Base-by-base conservation (phyloP, 768 basidiomycete genomes). In the Leccinum boreale region DNA sequence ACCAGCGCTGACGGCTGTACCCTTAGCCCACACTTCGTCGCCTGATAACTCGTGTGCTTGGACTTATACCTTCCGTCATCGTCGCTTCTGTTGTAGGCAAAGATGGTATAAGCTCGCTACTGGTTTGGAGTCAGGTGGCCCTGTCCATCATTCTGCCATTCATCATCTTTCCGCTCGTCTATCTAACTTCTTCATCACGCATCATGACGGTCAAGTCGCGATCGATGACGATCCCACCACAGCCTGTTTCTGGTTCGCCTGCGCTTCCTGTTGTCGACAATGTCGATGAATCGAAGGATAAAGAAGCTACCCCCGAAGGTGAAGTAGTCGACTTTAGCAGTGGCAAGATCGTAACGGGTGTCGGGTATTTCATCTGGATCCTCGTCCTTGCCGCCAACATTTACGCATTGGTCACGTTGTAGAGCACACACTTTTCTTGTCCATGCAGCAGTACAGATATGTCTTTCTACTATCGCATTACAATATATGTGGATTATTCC, bases 101-200 rank as follows among this genome's bases (percentile, higher is more conserved):
- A 31, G 61, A 66, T 3, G 94, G 94, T 3, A 79, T 96, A 59
- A 82, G 87, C 67, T 74, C 82, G 2, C 80, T 98, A 29, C 85
- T 98, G n/a, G 88, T 98, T 45, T 84, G 80, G 2, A 91, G 85
- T 3, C 94, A 97, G 70, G 94, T 95, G 53, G 79, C 87, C 35
- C 80, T 98, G 28, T 87, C 88, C 26, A 80, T 96, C 68, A 83
- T 91, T 9, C 81, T 95, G 4, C 93, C 93, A 0, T 94, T 94
- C 74, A 80, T 94, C 74, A 81, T 85, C n/a, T 78, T 91, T 61
- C 93, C 92, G 0, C 79, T 93, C 55, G 75, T 94, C 52, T 92
- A 78, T 65, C 80, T 92, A 65, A 92, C 91, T 15, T 75, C 86
- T 62, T 77, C 75, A 7, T 83, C 83, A 58, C 70, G 77, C 9